Evolutionary conservation across 202 grass and related monocot species (phyloP).

Genomic region (Dendrocalamus latiflorus): DNA sequence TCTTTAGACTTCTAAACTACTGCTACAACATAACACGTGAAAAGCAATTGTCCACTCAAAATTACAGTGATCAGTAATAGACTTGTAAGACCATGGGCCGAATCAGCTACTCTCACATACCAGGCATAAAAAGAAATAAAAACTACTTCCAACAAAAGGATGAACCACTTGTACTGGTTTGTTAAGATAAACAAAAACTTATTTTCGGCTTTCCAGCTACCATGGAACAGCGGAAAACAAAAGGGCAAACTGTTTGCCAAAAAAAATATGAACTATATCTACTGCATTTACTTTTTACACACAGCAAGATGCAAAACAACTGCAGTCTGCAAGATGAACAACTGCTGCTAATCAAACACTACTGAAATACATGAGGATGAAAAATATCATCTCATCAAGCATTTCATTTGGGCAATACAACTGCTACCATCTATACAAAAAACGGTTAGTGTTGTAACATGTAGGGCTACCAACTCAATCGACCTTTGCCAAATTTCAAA

Average conservation of each 20-base stretch:
- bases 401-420: conserved; percentile 40
- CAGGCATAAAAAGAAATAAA: background rate
- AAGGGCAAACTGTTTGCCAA: background rate
- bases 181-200: background rate
- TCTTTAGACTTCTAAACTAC: background rate
- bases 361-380: conserved; percentile 73
- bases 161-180: background rate
- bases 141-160: background rate
- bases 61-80: background rate
- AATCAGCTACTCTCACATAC: background rate
- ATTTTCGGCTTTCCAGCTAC: conserved; percentile 9
- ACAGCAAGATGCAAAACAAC: background rate
- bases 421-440: conserved; percentile 24
- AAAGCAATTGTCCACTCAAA: background rate
- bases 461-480: conserved; percentile 26
- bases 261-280: conserved; percentile 4
- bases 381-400: conserved; percentile 55
- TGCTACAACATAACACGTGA: background rate
- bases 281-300: conserved; percentile 12
- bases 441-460: conserved; percentile 41
- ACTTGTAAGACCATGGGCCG: background rate
- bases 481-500: conserved; percentile 18
- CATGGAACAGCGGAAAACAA: background rate
- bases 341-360: conserved; percentile 15
- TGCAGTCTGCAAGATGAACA: background rate